Evolutionary conservation across 106 monocot genomes (phyloP).

Genomic region (Hemerocallis citrina): DNA sequence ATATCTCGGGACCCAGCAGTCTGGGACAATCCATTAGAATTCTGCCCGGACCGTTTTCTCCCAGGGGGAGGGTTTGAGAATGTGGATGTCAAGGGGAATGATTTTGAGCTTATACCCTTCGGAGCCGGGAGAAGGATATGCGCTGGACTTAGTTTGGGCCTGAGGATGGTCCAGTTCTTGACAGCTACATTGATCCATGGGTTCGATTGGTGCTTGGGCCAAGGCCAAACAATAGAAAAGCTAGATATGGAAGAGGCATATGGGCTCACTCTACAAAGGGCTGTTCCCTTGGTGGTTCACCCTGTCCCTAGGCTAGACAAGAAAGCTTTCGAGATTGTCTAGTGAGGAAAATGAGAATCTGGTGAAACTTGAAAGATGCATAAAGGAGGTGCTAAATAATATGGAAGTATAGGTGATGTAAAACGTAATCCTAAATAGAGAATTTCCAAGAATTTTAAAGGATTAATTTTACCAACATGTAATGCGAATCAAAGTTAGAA

Average conservation of each 20-base stretch:
- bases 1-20: constrained; percentile 13
- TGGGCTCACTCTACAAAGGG: constrained; percentile 14
- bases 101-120: constrained; percentile 17
- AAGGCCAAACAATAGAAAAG: not conserved
- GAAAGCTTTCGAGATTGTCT: constrained; percentile 3
- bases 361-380: too few relatives aligned
- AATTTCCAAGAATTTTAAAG: too few relatives aligned
- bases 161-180: constrained; percentile 27
- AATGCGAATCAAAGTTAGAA: too few relatives aligned
- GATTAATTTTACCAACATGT: too few relatives aligned
- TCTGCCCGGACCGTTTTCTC: constrained; percentile 23
- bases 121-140: constrained; percentile 17
- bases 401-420: too few relatives aligned
- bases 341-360: too few relatives aligned
- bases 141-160: not conserved
- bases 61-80: not conserved
- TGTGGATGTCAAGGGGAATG: constrained; percentile 10
- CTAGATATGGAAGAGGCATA: constrained; percentile 26
- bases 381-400: too few relatives aligned
- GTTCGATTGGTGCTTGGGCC: constrained; percentile 18
- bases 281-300: constrained; percentile 12
- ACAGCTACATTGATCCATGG: constrained; percentile 19
- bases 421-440: too few relatives aligned
- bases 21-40: constrained; percentile 18
- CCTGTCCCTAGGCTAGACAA: constrained; percentile 4